A percentile compares a stretch with the other conserved stretches of the same genome.
Evolutionary conservation across 2,329 filamentous ascomycete species (phyloP).

Genomic region (Clarireedia monteithiana): DNA sequence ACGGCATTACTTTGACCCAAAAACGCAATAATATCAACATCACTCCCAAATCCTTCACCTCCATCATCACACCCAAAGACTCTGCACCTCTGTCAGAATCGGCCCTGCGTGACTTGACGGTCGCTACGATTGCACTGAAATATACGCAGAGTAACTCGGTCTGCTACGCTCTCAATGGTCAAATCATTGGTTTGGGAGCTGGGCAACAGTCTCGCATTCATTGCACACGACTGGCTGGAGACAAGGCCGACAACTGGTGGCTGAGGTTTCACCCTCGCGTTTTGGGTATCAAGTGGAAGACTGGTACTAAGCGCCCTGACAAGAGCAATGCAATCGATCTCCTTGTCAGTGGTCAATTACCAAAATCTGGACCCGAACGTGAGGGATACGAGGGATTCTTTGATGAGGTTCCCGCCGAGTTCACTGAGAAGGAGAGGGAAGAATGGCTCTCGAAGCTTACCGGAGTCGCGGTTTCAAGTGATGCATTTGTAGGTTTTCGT

Average conservation of each 20-base stretch:
- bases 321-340: slow-evolving; percentile 98
- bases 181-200: slow-evolving; percentile 88
- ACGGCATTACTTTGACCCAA: slow-evolving; percentile 81
- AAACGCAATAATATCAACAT: slow-evolving; percentile 89
- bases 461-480: slow-evolving; percentile 80
- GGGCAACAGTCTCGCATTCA: slow-evolving; percentile 97
- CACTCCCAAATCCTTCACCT: slow-evolving; percentile 75
- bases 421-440: slow-evolving; percentile 76
- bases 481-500: slow-evolving; percentile 73
- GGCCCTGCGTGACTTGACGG: slow-evolving; percentile 81
- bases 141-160: slow-evolving; percentile 99
- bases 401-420: slow-evolving; percentile 76
- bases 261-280: slow-evolving; percentile 93
- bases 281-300: slow-evolving; percentile 89
- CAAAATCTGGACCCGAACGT: slow-evolving; percentile 74
- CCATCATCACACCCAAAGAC: slow-evolving; percentile 80
- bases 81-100: slow-evolving; percentile 63
- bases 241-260: slow-evolving; percentile 99
- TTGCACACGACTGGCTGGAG: slow-evolving; percentile 92
- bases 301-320: slow-evolving; percentile 90
- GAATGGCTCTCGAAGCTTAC: slow-evolving; percentile 78
- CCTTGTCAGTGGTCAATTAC: slow-evolving; percentile 83
- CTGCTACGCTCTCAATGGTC: slow-evolving; percentile 91
- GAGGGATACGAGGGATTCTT: slow-evolving; percentile 85
- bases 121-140: slow-evolving; percentile 95